phyloP scores from a whole-genome alignment of 495 filamentous ascomycete species.

The Astrothelium subdiscretum region DNA sequence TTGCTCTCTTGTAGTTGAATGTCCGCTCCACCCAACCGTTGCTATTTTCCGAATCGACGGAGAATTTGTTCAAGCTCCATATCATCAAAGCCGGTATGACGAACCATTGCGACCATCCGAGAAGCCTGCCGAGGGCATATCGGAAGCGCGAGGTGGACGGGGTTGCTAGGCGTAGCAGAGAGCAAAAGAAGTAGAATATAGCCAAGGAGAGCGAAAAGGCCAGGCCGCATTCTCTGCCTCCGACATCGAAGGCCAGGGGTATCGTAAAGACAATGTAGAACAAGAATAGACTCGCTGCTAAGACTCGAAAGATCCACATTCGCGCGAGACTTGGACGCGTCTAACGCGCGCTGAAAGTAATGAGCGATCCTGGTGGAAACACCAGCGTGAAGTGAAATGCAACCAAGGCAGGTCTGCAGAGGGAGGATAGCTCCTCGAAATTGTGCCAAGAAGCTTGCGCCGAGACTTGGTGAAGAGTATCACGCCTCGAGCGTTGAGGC shows the following conservation, averaged over 20 bases:
- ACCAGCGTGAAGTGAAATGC: neutral
- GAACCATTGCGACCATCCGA: constrained; percentile 69
- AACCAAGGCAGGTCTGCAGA: neutral
- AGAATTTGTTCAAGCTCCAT: constrained; percentile 89
- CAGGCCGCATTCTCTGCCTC: constrained; percentile 83
- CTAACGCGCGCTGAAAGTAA: neutral
- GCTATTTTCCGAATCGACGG: constrained; percentile 64
- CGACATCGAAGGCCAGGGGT: constrained; percentile 93
- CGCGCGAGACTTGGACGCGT: neutral
- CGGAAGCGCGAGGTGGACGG: constrained; percentile 69
- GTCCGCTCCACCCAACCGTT: constrained; percentile 70
- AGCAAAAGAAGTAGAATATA: constrained; percentile 81
- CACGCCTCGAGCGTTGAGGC: neutral
- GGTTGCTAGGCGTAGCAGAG: constrained; percentile 63
- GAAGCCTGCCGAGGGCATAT: constrained; percentile 47
- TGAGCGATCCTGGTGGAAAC: neutral
- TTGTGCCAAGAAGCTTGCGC: neutral
- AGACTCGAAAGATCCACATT: constrained; percentile 17
- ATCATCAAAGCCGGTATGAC: constrained; percentile 77
- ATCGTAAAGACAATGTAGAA: constrained; percentile 82
- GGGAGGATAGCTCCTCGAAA: neutral
- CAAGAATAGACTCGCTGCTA: constrained; percentile 57
- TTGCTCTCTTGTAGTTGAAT: constrained; percentile 54
- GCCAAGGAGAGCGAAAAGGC: constrained; percentile 82
- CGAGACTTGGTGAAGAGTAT: neutral